A percentile compares a stretch with the other conserved stretches of the same genome.
Conservation (phyloP, 2,329 filamentous ascomycete species). For the Colletotrichum liaoningense region DNA sequence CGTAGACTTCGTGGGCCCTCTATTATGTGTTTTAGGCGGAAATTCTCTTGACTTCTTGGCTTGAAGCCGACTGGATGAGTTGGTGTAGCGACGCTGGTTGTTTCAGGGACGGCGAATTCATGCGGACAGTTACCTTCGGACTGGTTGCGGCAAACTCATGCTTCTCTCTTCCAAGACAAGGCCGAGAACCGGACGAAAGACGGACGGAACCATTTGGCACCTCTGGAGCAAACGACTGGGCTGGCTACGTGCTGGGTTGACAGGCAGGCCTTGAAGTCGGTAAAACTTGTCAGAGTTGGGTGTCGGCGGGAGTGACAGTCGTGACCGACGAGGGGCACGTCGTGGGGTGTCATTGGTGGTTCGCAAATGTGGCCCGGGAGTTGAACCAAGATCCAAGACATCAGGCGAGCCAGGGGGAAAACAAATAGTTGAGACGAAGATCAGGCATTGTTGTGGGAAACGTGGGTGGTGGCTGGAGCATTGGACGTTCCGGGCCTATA, state of each 20-base stretch:
- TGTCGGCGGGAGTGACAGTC: slow-evolving; percentile 22
- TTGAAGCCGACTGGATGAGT: slow-evolving; percentile 15
- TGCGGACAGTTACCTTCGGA: slow-evolving; percentile 13
- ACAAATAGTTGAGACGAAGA: slow-evolving; percentile 30
- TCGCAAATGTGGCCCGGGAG: neutral
- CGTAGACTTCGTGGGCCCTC: neutral
- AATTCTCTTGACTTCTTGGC: neutral
- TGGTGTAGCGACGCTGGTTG: slow-evolving; percentile 17
- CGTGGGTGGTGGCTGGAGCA: slow-evolving; percentile 23
- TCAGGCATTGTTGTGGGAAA: slow-evolving; percentile 28
- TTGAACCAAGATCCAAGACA: slow-evolving; percentile 16
- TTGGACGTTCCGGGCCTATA: slow-evolving; percentile 26
- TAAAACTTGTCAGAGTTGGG: slow-evolving; percentile 18
- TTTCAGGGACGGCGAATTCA: slow-evolving; percentile 27
- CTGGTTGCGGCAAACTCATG: neutral
- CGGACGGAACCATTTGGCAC: neutral
- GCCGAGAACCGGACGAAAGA: slow-evolving; percentile 30
- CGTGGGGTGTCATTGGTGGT: slow-evolving; percentile 13
- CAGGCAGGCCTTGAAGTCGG: slow-evolving; percentile 1
- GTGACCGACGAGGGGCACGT: slow-evolving; percentile 6
- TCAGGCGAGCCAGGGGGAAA: slow-evolving; percentile 19
- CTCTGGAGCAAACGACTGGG: neutral
- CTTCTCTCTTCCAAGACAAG: slow-evolving; percentile 6
- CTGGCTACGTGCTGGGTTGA: neutral
- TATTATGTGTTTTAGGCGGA: slow-evolving; percentile 16